Evolutionary conservation across 306 rosid species (phyloP), one percentile per base, ranked within the genome.

Genomic region (Fragaria vesca): DNA sequence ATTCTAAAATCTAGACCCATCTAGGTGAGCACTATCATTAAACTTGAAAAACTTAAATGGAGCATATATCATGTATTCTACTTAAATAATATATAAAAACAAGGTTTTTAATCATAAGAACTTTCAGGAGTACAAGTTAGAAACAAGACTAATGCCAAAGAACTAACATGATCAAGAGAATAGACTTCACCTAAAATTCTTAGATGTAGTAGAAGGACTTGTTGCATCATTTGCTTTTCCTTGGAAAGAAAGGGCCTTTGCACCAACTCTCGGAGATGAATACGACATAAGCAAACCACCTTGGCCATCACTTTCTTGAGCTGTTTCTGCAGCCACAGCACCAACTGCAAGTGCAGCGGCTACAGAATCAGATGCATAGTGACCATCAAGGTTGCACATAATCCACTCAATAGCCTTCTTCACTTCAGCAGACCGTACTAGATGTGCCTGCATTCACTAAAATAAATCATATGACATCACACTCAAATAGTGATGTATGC

Each of bases 381-480:
- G 93, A 71, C 93, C 98, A 84, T 96, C 99, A 76, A 84, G 84
- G 84, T 89, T 96, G 91, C 83, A 82, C 91, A 96, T 90, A 84
- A 96, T 96, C 99, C 97, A 93, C 82, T 93, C 99, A 30, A 91
- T 91, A 80, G 96, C 94, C 78, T 83, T 93, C 84, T 96, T 96
- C 89, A 96, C 97, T 88, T 96, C 97, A 80, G 98, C 93, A 77
- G 99, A 96, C 87, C 86, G 96, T 78, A 90, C 85, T 85, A 96
- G 92, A 93, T 96, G 99, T 84, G 93, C 98, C 99, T 96, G 99
- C 98, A 93, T 85, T 96, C 98, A 96, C 98, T 91, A 96, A 91
- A 90, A 91, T 84, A 83, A 79, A 88, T 91, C 90, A 87, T 86
- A 90, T 91, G 86, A 83, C 87, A 91, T 83, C 89, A 80, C 88